A percentile compares a stretch with the other conserved stretches of the same genome.
phyloP scores from a whole-genome alignment of 768 basidiomycete species.

The Pisolithus tinctorius region DNA sequence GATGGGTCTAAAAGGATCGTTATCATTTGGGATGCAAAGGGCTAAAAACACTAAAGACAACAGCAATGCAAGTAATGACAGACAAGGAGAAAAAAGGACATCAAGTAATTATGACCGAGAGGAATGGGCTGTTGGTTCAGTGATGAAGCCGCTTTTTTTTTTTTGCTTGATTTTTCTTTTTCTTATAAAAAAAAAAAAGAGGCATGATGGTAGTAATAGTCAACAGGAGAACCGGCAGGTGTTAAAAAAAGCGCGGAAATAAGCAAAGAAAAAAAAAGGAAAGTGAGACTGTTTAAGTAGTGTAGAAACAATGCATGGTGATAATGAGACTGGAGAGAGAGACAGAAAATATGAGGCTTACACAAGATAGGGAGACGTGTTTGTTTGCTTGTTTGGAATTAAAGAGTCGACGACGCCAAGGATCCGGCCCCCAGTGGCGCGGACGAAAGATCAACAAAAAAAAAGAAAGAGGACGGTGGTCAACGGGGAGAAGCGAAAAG shows the following conservation, averaged over 20 bases:
- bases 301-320: slow-evolving; percentile 23
- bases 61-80: slow-evolving; percentile 28
- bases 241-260: slow-evolving; percentile 10
- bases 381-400: slow-evolving; percentile 5
- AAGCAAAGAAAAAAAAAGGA: slow-evolving; percentile 6
- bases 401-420: slow-evolving; percentile 10
- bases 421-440: slow-evolving; percentile 17
- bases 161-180: too few relatives aligned
- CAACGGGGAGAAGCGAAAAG: slow-evolving; percentile 71
- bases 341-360: slow-evolving; percentile 9
- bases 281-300: slow-evolving; percentile 14
- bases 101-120: slow-evolving; percentile 22
- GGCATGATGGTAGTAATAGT: slow-evolving; percentile 18
- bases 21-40: slow-evolving; percentile 17
- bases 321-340: slow-evolving; percentile 16
- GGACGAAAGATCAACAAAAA: neutral
- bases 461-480: slow-evolving; percentile 12
- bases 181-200: neutral
- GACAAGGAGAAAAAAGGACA: slow-evolving; percentile 9
- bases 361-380: slow-evolving; percentile 5
- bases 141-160: slow-evolving; percentile 1
- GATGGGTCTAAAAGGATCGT: slow-evolving; percentile 18
- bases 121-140: slow-evolving; percentile 22
- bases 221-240: neutral
- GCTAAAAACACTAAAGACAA: slow-evolving; percentile 12